A percentile compares a stretch with the other conserved stretches of the same genome.
Conservation (phyloP, 306 rosid genomes). For the Inga leiocalycina region DNA sequence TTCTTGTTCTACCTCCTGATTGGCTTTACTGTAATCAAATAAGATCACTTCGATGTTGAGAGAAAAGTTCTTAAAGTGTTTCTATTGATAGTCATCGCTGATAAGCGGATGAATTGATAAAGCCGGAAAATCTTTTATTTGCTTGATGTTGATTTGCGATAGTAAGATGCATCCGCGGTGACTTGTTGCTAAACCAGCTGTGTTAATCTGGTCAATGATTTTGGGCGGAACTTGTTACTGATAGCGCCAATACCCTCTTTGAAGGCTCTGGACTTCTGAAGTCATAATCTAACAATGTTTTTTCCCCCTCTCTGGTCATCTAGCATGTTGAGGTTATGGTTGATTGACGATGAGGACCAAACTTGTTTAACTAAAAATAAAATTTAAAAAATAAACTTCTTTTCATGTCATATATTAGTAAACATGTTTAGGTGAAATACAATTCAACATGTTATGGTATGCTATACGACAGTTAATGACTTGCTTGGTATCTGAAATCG, state of each 20-base stretch:
- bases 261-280: not conserved
- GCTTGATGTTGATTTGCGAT: not conserved
- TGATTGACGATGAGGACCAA: not conserved
- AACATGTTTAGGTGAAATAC: not conserved
- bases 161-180: not conserved
- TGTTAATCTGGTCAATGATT: not conserved
- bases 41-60: not conserved
- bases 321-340: slow-evolving; percentile 4
- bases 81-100: not conserved
- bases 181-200: not conserved
- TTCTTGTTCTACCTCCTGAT: not conserved
- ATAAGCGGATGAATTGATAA: not conserved
- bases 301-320: not conserved
- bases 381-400: not conserved
- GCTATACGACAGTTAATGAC: not conserved
- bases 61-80: too few relatives aligned
- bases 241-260: not conserved
- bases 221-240: not conserved
- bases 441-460: not conserved
- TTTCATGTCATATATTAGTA: not conserved
- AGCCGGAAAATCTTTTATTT: not conserved
- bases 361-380: not conserved
- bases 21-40: not conserved
- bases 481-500: not conserved
- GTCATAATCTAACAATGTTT: not conserved